phyloP scores from a whole-genome alignment of 768 basidiomycete genomes.

The Neoboletus subvelutipes region DNA sequence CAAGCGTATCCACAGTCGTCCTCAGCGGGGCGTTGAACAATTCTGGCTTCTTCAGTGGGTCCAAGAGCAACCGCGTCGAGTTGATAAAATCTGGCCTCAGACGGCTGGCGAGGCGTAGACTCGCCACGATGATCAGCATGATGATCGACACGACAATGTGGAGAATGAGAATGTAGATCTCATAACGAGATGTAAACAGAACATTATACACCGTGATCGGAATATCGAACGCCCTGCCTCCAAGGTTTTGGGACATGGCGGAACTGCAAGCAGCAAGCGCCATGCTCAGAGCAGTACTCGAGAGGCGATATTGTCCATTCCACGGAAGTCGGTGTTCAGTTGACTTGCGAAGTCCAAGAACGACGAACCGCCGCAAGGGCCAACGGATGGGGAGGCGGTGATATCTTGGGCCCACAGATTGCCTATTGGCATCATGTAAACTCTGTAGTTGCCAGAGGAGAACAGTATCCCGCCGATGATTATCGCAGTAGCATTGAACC shows the following conservation, averaged over 20 bases:
- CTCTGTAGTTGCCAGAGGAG: conserved; percentile 4
- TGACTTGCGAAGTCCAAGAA: conserved; percentile 5
- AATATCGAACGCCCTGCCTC: accelerated
- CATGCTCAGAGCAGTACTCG: conserved; percentile 7
- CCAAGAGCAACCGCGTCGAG: conserved; percentile 12
- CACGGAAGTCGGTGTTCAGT: background rate
- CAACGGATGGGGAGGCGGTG: background rate
- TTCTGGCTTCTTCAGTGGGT: conserved; percentile 10
- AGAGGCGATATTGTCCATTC: background rate
- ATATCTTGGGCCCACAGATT: conserved; percentile 21
- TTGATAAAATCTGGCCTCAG: conserved; percentile 10
- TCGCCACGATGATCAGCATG: conserved; percentile 9
- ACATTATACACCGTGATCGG: background rate
- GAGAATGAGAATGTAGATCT: conserved; percentile 4
- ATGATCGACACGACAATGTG: conserved; percentile 11
- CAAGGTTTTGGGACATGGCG: background rate
- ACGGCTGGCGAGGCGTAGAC: conserved; percentile 3
- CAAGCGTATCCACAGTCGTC: background rate
- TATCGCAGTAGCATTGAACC: conserved; percentile 11
- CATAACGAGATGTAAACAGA: background rate
- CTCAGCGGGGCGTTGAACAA: conserved; percentile 12
- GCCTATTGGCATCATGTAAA: conserved; percentile 8
- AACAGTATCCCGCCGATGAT: conserved; percentile 8
- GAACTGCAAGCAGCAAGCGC: conserved; percentile 12
- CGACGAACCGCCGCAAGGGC: background rate